Evolutionary conservation across 805 yeast genomes (phyloP).

Genomic region (Saturnispora sekii): DNA sequence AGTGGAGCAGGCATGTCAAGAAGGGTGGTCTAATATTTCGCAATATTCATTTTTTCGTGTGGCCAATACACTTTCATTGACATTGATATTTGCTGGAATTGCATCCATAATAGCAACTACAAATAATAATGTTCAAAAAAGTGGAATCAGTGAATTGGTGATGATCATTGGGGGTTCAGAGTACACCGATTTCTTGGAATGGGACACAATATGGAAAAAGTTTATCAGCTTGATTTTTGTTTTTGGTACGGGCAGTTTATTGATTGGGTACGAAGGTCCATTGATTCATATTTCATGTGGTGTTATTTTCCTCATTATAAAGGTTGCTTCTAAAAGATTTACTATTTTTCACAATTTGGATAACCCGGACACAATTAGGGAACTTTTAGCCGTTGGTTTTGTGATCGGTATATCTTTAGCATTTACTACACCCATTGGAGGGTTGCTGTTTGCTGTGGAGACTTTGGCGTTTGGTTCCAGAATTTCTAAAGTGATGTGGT

Average conservation of each 20-base stretch:
- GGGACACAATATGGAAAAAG: slow-evolving; percentile 45
- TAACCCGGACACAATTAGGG: slow-evolving; percentile 57
- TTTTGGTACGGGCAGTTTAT: slow-evolving; percentile 59
- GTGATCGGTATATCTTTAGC: slow-evolving; percentile 84
- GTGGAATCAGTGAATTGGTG: slow-evolving; percentile 72
- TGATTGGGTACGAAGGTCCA: slow-evolving; percentile 87
- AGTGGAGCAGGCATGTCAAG: slow-evolving; percentile 26
- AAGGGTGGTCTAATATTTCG: slow-evolving; percentile 18
- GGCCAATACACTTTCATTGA: slow-evolving; percentile 27
- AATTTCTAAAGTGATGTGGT: slow-evolving; percentile 67
- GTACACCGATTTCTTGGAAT: slow-evolving; percentile 42
- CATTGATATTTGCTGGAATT: slow-evolving; percentile 30
- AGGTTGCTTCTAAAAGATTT: slow-evolving; percentile 18
- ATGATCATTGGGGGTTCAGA: slow-evolving; percentile 58
- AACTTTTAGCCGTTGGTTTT: slow-evolving; percentile 60
- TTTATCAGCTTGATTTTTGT: slow-evolving; percentile 50
- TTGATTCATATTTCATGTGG: slow-evolving; percentile 71
- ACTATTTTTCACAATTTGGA: slow-evolving; percentile 9
- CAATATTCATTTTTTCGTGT: background rate
- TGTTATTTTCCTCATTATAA: slow-evolving; percentile 33
- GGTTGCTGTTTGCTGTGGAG: slow-evolving; percentile 71
- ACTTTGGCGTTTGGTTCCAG: slow-evolving; percentile 55
- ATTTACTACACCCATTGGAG: slow-evolving; percentile 82
- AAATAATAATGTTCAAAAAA: slow-evolving; percentile 33
- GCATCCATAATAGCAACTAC: slow-evolving; percentile 27